These are phyloP conservation scores for Musa balbisiana DNA, from an alignment of 202 grass and related monocot species.

Conservation along the genomic window DNA sequence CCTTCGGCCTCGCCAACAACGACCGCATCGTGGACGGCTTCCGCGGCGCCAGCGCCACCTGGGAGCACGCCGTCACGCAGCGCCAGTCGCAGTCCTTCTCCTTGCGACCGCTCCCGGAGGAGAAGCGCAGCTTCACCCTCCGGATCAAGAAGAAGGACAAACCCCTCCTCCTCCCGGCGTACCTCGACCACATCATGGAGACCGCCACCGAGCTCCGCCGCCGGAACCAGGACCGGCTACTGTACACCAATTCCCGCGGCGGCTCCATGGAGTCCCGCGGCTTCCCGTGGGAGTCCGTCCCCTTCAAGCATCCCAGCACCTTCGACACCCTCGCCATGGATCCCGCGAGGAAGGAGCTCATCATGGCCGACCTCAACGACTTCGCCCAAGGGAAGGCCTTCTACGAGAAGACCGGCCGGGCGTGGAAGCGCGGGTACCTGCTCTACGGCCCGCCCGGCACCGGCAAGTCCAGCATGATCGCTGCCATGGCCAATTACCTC, in stretches of 20 bases:
- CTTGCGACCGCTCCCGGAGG: conserved; percentile 82
- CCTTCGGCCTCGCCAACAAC: conserved; percentile 75
- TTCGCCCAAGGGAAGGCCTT: conserved; percentile 57
- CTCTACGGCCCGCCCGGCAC: conserved; percentile 77
- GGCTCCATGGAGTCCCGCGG: conserved; percentile 54
- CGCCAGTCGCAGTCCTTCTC: conserved; percentile 52
- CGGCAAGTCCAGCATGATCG: conserved; percentile 96
- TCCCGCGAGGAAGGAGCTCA: conserved; percentile 41
- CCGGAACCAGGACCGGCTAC: conserved; percentile 65
- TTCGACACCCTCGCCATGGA: conserved; percentile 94
- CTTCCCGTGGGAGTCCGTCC: conserved; percentile 73
- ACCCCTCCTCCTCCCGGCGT: conserved; percentile 51
- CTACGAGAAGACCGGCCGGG: conserved; percentile 77
- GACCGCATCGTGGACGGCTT: conserved; percentile 65
- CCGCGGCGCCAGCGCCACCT: conserved; percentile 49
- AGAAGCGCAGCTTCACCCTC: conserved; percentile 87
- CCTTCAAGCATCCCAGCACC: conserved; percentile 94
- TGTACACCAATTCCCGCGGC: conserved; percentile 85
- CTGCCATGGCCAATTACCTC: conserved; percentile 85
- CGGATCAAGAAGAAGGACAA: conserved; percentile 65
- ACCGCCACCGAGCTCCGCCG: conserved; percentile 49
- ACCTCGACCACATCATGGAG: conserved; percentile 88
- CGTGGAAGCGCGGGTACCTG: conserved; percentile 87
- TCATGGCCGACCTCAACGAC: conserved; percentile 72
- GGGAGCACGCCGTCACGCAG: conserved; percentile 83